Conservation (phyloP, 768 basidiomycete genomes). For the Hericium rajendrae region DNA sequence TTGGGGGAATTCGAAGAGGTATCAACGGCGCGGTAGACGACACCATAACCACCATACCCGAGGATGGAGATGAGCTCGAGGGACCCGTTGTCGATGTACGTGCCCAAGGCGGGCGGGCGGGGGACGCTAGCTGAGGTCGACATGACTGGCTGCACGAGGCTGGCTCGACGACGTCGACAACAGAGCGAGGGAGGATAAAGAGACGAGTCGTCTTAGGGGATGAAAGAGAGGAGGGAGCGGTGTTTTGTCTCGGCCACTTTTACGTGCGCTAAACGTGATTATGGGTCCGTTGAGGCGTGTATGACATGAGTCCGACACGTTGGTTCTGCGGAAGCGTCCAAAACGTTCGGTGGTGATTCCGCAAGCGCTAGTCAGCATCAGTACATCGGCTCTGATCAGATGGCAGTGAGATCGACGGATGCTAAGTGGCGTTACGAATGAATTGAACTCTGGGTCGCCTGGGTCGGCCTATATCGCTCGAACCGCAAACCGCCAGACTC, state of each 20-base stretch:
- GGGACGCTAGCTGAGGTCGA: slow-evolving; percentile 22
- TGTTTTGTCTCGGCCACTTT: slow-evolving; percentile 16
- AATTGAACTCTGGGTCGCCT: too few species aligned
- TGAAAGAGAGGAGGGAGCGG: slow-evolving; percentile 19
- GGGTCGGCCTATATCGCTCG: too few species aligned
- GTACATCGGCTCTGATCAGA: slow-evolving; percentile 11
- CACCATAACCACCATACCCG: slow-evolving; percentile 90
- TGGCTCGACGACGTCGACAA: slow-evolving; percentile 7
- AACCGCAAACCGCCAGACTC: too few species aligned
- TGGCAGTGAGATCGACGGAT: background rate
- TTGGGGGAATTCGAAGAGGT: slow-evolving; percentile 25
- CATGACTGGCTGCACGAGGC: slow-evolving; percentile 12
- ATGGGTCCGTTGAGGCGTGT: slow-evolving; percentile 23
- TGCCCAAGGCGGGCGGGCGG: slow-evolving; percentile 50
- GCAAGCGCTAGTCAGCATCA: slow-evolving; percentile 8
- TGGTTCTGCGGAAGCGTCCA: slow-evolving; percentile 1
- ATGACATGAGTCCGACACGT: slow-evolving; percentile 25
- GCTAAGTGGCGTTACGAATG: background rate
- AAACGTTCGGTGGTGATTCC: background rate
- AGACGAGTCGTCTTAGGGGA: slow-evolving; percentile 16
- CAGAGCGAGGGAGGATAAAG: slow-evolving; percentile 10
- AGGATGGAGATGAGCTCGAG: slow-evolving; percentile 82
- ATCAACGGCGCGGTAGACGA: slow-evolving; percentile 86
- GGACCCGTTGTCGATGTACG: slow-evolving; percentile 71
- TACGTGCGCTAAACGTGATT: slow-evolving; percentile 22